These are phyloP conservation scores for Podila verticillata DNA, from an alignment of 192 early-diverging fungal genomes.

Conservation along the genomic window DNA sequence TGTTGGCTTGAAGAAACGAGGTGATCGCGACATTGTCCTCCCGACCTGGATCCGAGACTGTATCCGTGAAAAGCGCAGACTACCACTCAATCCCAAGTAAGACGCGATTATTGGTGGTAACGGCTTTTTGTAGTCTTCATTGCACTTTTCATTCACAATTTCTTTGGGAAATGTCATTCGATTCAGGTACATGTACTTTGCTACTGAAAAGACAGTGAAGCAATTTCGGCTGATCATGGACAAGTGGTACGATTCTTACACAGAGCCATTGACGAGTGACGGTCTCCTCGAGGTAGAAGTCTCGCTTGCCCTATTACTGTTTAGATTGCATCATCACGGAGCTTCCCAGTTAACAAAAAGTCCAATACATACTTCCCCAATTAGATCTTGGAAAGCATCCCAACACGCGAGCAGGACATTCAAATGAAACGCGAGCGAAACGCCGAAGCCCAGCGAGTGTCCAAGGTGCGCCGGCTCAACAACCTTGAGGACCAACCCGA, in stretches of 20 bases:
- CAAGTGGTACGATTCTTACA: slow-evolving; percentile 75
- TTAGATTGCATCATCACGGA: too few species aligned
- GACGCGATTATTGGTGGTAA: slow-evolving; percentile 4
- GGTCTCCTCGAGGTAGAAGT: slow-evolving; percentile 64
- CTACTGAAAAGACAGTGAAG: slow-evolving; percentile 58
- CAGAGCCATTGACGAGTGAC: slow-evolving; percentile 59
- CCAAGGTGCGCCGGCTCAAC: slow-evolving; percentile 36
- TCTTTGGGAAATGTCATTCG: not conserved
- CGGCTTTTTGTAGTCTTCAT: not conserved
- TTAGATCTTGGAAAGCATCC: slow-evolving; percentile 35
- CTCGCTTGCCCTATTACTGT: not conserved
- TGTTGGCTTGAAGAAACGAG: slow-evolving; percentile 60
- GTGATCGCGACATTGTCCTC: slow-evolving; percentile 67
- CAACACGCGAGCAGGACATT: slow-evolving; percentile 17
- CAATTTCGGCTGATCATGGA: slow-evolving; percentile 69
- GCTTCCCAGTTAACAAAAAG: not conserved
- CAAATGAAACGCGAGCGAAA: slow-evolving; percentile 9
- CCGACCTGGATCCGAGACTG: slow-evolving; percentile 74
- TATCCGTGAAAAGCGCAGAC: slow-evolving; percentile 51
- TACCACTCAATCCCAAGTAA: slow-evolving; percentile 73
- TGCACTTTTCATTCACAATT: too few species aligned
- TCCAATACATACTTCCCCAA: not conserved
- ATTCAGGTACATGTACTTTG: slow-evolving; percentile 70
- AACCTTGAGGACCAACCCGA: slow-evolving; percentile 35
- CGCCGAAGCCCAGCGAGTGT: slow-evolving; percentile 11